Conservation (phyloP, 2,329 filamentous ascomycete genomes). For the Byssothecium circinans region DNA sequence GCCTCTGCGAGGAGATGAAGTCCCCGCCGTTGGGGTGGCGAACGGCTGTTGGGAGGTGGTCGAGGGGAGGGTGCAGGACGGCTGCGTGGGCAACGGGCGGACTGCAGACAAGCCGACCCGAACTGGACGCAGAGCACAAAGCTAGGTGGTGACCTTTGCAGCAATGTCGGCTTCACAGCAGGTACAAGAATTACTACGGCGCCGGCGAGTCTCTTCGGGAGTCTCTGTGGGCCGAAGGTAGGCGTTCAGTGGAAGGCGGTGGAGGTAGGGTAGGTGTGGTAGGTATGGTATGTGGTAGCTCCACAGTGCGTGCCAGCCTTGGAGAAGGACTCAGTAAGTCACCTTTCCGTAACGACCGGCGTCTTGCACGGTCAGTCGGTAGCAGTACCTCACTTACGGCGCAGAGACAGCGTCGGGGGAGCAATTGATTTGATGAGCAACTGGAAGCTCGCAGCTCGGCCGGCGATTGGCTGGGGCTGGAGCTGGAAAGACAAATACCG, state of each 20-base stretch:
- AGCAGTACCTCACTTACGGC: constrained; percentile 1
- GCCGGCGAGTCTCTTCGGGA: constrained; percentile 5
- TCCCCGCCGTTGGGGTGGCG: constrained; percentile 14
- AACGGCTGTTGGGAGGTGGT: constrained; percentile 7
- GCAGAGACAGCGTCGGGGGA: neutral
- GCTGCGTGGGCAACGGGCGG: neutral
- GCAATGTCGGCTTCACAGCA: too few species aligned
- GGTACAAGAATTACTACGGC: neutral
- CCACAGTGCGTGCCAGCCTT: neutral
- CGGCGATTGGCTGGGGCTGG: constrained; percentile 10
- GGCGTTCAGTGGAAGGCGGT: neutral
- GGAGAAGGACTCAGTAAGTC: constrained; percentile 3
- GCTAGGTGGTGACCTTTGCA: too few species aligned
- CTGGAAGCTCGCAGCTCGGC: constrained; percentile 6
- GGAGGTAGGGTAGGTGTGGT: constrained; percentile 2
- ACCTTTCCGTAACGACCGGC: constrained; percentile 18
- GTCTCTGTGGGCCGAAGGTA: constrained; percentile 1
- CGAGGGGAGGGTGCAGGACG: constrained; percentile 10
- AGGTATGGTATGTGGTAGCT: neutral
- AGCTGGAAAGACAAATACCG: constrained; percentile 3
- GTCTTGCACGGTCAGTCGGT: constrained; percentile 15
- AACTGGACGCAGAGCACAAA: neutral
- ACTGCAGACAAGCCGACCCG: neutral
- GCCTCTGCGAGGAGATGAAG: constrained; percentile 10
- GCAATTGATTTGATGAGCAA: constrained; percentile 29